Evolutionary conservation across 345 rosid genomes (phyloP), one percentile per base, ranked within the genome.

Genomic region (Jatropha curcas): DNA sequence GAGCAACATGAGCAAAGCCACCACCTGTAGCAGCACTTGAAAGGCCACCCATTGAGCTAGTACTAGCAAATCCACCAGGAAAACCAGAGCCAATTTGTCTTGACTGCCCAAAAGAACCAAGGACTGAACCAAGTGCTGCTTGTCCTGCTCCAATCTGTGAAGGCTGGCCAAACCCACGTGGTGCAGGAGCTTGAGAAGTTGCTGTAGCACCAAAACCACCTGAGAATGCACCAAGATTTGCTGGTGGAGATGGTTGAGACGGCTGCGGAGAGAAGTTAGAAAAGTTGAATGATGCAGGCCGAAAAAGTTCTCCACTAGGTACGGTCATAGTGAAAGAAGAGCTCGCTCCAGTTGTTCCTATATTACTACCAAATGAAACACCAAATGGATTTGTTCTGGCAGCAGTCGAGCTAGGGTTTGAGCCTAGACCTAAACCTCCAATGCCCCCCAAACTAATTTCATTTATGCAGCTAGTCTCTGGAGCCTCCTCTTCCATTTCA

Each of bases 401-500:
- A 78, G 84, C 84, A 77, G 77, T 45, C 8, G 84, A 46, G 63
- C 71, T 81, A 31, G 90, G 82, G 25, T 84, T 79, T 68, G 92
- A 86, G 45, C 96, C 93, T 79, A 89, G 81, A 68, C 95, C 97
- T 56, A 91, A 90, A 78, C 87, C 83, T 68, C 87, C 87, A 70
- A 92, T 83, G 75, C 82, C 81, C 71, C 87, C 95, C 80, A 92
- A 81, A 79, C 83, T 85, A 82, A 86, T 86, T 78, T 86, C 91
- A 82, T 83, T 79, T 39, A 80, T 68, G 53, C 72, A 84, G 81
- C 74, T 79, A 33, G 87, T 68, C 83, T 89, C 99, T 55, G 98
- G 86, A 80, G 92, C 96, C 76, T 84, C 98, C 89, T 95, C 99
- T 74, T 95, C 99, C 99, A 95, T 95, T 76, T 89, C 98, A 85